Evolutionary conservation across 768 basidiomycete genomes (phyloP).

Genomic region (Termitomyces sp.): DNA sequence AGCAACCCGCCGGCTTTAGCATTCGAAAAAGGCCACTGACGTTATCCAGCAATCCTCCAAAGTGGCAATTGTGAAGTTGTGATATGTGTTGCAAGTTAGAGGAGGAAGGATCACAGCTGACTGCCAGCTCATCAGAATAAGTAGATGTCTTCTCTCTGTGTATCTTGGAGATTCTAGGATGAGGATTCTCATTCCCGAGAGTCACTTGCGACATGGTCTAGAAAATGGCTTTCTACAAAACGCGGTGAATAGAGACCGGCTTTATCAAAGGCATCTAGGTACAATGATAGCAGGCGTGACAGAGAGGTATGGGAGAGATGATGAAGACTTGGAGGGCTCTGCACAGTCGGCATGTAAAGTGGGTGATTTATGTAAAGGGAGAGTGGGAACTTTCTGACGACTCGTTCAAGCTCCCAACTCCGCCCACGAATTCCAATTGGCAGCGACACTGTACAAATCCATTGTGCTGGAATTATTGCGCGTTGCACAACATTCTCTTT

Average conservation of each 20-base stretch:
- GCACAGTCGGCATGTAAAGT: not conserved
- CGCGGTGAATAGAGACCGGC: not conserved
- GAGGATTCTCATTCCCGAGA: not conserved
- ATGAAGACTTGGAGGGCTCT: not conserved
- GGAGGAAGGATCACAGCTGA: not conserved
- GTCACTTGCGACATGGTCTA: not conserved
- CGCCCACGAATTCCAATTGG: not conserved
- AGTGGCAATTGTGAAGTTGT: not conserved
- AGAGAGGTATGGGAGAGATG: not conserved
- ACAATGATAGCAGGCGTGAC: not conserved
- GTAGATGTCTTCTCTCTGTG: not conserved
- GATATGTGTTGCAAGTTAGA: not conserved
- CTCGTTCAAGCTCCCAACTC: not conserved
- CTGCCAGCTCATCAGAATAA: not conserved
- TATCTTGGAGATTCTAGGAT: not conserved
- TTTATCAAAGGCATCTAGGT: not conserved
- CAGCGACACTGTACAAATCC: not conserved
- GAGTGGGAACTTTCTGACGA: not conserved
- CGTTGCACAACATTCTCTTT: not conserved
- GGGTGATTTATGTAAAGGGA: too few relatives aligned
- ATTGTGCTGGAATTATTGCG: not conserved
- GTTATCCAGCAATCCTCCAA: not conserved
- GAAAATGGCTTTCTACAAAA: not conserved
- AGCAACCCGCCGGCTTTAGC: not conserved
- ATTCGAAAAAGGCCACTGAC: not conserved